These are phyloP conservation scores for Diplodia corticola DNA, from an alignment of 2,329 filamentous ascomycete genomes.

Conservation along the genomic window DNA sequence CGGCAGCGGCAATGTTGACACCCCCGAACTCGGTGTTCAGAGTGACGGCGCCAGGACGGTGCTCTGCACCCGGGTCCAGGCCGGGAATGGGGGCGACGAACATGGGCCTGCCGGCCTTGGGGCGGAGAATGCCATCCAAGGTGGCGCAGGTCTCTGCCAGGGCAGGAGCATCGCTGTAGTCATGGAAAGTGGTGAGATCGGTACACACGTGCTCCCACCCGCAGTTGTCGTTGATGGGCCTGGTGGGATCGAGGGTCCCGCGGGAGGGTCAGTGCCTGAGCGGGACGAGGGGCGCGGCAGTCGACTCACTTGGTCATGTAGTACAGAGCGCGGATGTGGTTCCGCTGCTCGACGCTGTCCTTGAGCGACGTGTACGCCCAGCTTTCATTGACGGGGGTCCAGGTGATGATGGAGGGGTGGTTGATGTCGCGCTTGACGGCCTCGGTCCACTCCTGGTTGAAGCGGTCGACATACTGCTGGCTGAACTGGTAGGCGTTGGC, in stretches of 20 bases:
- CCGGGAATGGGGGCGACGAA: slow-evolving; percentile 53
- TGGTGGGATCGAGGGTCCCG: slow-evolving; percentile 59
- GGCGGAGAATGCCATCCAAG: slow-evolving; percentile 55
- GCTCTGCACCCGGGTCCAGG: slow-evolving; percentile 52
- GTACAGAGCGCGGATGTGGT: slow-evolving; percentile 65
- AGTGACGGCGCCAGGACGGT: slow-evolving; percentile 58
- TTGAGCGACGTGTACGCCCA: slow-evolving; percentile 65
- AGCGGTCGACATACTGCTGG: slow-evolving; percentile 58
- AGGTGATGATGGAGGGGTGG: slow-evolving; percentile 63
- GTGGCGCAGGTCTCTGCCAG: slow-evolving; percentile 57
- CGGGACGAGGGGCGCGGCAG: too few species aligned
- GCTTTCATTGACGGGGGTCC: slow-evolving; percentile 66
- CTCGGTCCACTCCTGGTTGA: slow-evolving; percentile 66
- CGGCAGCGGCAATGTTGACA: slow-evolving; percentile 61
- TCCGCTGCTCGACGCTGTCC: slow-evolving; percentile 58
- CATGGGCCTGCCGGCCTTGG: slow-evolving; percentile 55
- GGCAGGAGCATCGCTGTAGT: slow-evolving; percentile 61
- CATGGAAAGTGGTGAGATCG: slow-evolving; percentile 68
- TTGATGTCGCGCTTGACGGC: slow-evolving; percentile 65
- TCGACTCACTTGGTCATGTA: slow-evolving; percentile 60
- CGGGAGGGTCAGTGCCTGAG: neutral
- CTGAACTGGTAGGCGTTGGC: slow-evolving; percentile 66
- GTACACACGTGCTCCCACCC: slow-evolving; percentile 69
- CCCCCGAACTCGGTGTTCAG: slow-evolving; percentile 69
- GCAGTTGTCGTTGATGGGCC: slow-evolving; percentile 70